These are phyloP conservation scores for Daldinia eschscholtzii DNA, from an alignment of 2,329 filamentous ascomycete species.

Conservation along the genomic window DNA sequence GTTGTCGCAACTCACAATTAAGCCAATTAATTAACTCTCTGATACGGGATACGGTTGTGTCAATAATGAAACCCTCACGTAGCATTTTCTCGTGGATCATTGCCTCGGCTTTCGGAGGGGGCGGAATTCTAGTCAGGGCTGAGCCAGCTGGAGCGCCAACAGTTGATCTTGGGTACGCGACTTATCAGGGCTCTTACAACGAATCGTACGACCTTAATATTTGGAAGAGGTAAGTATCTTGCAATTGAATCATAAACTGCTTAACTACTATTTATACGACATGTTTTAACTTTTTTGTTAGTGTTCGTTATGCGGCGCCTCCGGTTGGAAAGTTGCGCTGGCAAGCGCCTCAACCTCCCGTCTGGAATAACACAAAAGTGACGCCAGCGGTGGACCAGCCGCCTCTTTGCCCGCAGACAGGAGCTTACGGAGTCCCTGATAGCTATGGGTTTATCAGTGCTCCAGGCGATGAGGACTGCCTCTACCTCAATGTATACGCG, in stretches of 20 bases:
- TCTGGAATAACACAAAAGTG: slow-evolving; percentile 31
- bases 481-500: slow-evolving; percentile 53
- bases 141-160: slow-evolving; percentile 17
- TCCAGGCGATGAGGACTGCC: slow-evolving; percentile 47
- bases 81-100: slow-evolving; percentile 31
- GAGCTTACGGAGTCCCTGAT: slow-evolving; percentile 47
- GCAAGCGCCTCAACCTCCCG: slow-evolving; percentile 48
- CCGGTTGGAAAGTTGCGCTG: slow-evolving; percentile 48
- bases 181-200: slow-evolving; percentile 47
- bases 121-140: background rate
- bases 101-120: slow-evolving; percentile 11
- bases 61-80: slow-evolving; percentile 32
- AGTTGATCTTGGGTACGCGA: slow-evolving; percentile 49
- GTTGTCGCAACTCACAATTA: background rate
- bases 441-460: slow-evolving; percentile 49
- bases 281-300: slow-evolving; percentile 18
- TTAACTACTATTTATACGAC: background rate
- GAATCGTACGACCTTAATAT: slow-evolving; percentile 46
- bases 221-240: slow-evolving; percentile 45
- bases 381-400: slow-evolving; percentile 48
- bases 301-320: slow-evolving; percentile 50
- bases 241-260: background rate
- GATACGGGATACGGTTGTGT: slow-evolving; percentile 14
- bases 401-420: slow-evolving; percentile 49
- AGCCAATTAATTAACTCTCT: background rate